Evolutionary conservation across 371 early-diverging fungal species (phyloP), one percentile per base, ranked within the genome.

Genomic region (Apophysomyces elegans): DNA sequence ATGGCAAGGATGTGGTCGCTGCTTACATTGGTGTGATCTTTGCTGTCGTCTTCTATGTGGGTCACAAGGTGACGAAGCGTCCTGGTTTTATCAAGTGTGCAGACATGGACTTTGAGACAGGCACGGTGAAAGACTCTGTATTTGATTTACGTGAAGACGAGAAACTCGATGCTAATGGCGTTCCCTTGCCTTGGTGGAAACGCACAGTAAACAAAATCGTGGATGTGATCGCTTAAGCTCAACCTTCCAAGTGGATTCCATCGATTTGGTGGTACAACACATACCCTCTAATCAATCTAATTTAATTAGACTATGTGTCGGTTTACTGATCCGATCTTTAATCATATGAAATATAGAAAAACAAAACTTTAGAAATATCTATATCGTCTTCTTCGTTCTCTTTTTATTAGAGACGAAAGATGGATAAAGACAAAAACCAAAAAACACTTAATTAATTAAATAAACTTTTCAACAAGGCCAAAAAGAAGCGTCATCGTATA

Each of bases 1-100:
- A 72, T 21, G 77, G 70, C n/a, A 58, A 64, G 0, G 70, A 69
- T 4, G 67, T 85, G 14, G 63, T 88, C 18, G 81, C 83, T 12
- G 76, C 80, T 37, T 87, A 88, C 61, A 80, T 86, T 59, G 84
- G 86, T 61, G 47, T 86, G 11, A 80, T 84, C 18, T 72, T 88
- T 60, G 84, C 85, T 64, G 38, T 86, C 12, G 65, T 75, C 0
- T 76, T 88, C 32, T 90, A 84, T 37, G 44, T 81, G 26, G 79
- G 77, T 7, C 86, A 88, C 70, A 90, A 88, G 69, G 9, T 86
- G 1, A 59, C 68, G 57, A 65, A 64, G 39, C 76, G 80, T 7
- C 75, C 72, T 47, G 59, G 68, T 2, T 75, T 80, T 69, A 65
- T 78, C 61, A 79, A 83, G 65, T 43, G 37, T 7, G 21, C 11